A percentile compares a stretch with the other conserved stretches of the same genome.
Evolutionary conservation across 108 stramenopile species (phyloP).

Genomic region (Schizochytrium sp.): DNA sequence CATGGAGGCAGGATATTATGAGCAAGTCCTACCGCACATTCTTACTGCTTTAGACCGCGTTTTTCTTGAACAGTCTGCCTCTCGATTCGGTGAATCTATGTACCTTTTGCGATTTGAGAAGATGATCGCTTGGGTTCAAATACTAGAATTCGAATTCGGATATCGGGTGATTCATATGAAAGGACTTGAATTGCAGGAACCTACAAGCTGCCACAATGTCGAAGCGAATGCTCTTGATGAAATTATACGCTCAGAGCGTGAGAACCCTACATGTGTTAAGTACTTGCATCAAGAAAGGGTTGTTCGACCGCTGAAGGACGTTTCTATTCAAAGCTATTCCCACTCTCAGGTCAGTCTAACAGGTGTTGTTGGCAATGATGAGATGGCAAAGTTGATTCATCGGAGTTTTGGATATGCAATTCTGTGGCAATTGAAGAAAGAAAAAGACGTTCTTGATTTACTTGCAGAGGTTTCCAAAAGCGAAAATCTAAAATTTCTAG

Average conservation of each 20-base stretch:
- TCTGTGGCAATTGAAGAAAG: background rate
- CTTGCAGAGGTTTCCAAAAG: background rate
- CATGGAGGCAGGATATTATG: background rate
- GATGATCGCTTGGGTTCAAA: conserved; percentile 44
- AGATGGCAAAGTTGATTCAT: background rate
- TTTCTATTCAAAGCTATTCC: background rate
- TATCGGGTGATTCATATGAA: conserved; percentile 2
- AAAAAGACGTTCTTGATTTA: background rate
- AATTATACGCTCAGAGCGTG: background rate
- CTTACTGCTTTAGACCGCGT: background rate
- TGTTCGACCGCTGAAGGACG: background rate
- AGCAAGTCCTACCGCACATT: conserved; percentile 6
- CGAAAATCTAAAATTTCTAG: background rate
- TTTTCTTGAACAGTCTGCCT: background rate
- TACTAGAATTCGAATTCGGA: conserved; percentile 34
- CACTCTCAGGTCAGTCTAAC: conserved; percentile 16
- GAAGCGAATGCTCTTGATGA: conserved; percentile 14
- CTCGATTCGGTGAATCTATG: background rate
- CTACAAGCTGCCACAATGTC: conserved; percentile 55
- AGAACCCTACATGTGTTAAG: too few relatives aligned
- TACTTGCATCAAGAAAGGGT: too few relatives aligned
- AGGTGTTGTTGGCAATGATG: background rate
- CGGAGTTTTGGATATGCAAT: background rate
- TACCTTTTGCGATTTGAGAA: conserved; percentile 29
- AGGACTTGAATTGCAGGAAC: conserved; percentile 39